Base-by-base conservation (phyloP, 139 green algal species). In the Marvania coccoides region DNA sequence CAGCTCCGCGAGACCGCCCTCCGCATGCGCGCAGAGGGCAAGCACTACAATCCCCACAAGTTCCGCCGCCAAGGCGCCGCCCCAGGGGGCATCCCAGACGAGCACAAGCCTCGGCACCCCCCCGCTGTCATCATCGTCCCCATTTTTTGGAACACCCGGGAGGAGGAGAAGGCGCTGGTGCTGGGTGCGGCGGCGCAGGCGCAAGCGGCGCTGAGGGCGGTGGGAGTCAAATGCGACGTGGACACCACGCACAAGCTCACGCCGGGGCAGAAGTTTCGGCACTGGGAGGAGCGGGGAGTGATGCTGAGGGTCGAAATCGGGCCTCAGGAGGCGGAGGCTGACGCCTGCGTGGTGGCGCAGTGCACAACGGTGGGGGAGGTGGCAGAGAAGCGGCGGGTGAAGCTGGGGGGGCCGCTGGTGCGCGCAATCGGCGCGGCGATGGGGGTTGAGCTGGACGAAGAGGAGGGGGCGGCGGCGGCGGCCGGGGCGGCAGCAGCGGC, bases 211-310 rank as follows among this genome's bases (percentile, higher is more conserved):
- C 65, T 88, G 61, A 61, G 65, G 14, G 67, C 54, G 23, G 66
- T 53, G 1, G 77, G 80, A 1, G 30, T 88, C 6, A 64, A 47
- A 5, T 71, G 19, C 10, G 78, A 81, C 55, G 65, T 73, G 13
- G 81, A 88, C 61, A 66, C 71, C 10, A 76, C 56, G 28, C 83
- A 81, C 38, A 59, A 77, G 47, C 72, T 79, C 46, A 87, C 81
- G 3, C 81, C 81, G 0, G 81, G 81, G 0, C 79, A 87, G 46
- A 88, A 88, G 72, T 81, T 81, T 59, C 75, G 74, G 19, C 67
- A 73, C 72, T 88, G 81, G 81, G 76, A 83, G 67, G 69, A 82
- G 70, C 56, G 61, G 36, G 67, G 67, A 12, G 72, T 83, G 13
- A 75, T 55, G 58, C 15, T 83, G 38, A 38, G 76, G 0, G 30